Percentiles rank a stretch among this genome's conserved stretches.
These are phyloP conservation scores for Cystofilobasidium macerans DNA, from an alignment of 768 basidiomycete species.

Conservation along the genomic window DNA sequence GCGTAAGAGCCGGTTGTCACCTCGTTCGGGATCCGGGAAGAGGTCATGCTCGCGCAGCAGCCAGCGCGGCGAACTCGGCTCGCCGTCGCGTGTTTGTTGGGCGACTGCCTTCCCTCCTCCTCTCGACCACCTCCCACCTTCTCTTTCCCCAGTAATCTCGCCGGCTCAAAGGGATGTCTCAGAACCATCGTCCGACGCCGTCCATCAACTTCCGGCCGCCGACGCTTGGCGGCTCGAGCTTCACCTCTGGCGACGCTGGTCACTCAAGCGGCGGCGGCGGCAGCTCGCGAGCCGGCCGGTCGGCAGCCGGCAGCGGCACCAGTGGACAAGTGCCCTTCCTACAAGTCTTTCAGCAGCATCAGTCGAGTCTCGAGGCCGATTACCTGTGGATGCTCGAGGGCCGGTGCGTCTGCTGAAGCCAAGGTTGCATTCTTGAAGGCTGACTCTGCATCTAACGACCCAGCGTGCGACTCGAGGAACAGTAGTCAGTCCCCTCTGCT, in stretches of 20 bases:
- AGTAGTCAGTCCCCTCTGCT: conserved; percentile 2
- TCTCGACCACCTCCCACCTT: no score
- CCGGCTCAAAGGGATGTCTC: no score
- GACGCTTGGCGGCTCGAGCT: no score
- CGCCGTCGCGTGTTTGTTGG: no score
- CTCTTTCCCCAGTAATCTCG: no score
- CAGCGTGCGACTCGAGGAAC: conserved; percentile 16
- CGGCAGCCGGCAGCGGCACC: no score
- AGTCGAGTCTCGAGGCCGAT: neutral
- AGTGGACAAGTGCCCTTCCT: neutral
- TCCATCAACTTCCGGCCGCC: neutral
- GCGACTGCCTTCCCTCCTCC: no score
- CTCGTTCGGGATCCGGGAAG: no score
- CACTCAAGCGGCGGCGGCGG: neutral
- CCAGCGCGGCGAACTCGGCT: no score
- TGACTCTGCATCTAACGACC: no score
- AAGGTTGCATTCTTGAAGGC: neutral
- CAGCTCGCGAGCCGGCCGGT: neutral
- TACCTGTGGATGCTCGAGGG: conserved; percentile 11
- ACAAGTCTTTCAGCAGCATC: neutral
- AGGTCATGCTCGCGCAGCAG: no score
- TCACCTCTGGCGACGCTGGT: neutral
- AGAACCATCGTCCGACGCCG: neutral
- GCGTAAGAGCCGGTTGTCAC: no score
- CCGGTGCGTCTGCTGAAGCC: conserved; percentile 1